Evolutionary conservation across 164 flowering plant genomes (phyloP), one percentile per base, ranked within the genome.

Genomic region (Santalum album): DNA sequence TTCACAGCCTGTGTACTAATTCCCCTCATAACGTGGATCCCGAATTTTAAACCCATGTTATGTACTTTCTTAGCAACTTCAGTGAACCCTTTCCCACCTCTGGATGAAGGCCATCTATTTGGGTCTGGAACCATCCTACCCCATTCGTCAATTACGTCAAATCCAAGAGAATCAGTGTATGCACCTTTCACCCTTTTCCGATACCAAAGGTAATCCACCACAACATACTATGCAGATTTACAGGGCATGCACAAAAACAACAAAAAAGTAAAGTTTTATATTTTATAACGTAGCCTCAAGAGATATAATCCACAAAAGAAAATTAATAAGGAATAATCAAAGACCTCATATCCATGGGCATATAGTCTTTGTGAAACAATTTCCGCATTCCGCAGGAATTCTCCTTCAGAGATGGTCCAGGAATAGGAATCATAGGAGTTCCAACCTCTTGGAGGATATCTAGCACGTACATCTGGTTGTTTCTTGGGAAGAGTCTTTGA

Each of bases 1-100:
- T 87, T 73, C 53, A 78, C 69, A n/a, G 99, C 99, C 52, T 87
- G 95, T 24, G 79, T 74, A 50, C 99, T 85, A 57, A 92, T 79
- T 51, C 99, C 99, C 68, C 95, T 77, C 99, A 89, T 92, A 36
- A 89, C 87, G 78, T 92, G 99, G 71, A 92, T 84, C 49, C 96
- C 99, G 60, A 92, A 89, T 70, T 87, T 83, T 69, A 89, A 72
- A 53, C 95, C 97, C 94, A 87, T 75, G 51, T 47, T 49, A 69
- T 92, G 97, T 2, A 92, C 91, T 66, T 73, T 75, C 56, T 68
- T 65, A 22, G 96, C 96, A 25, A 85, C 80, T 65, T 83, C 74
- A 25, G 78, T 59, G 69, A 92, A 92, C 46, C 99, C 96, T 55
- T 74, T 78, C 19, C 94, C 96, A 42, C 65, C 80, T 27, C 20